phyloP scores from a whole-genome alignment of 108 stramenopile species.

The Stephanodiscus triporus region DNA sequence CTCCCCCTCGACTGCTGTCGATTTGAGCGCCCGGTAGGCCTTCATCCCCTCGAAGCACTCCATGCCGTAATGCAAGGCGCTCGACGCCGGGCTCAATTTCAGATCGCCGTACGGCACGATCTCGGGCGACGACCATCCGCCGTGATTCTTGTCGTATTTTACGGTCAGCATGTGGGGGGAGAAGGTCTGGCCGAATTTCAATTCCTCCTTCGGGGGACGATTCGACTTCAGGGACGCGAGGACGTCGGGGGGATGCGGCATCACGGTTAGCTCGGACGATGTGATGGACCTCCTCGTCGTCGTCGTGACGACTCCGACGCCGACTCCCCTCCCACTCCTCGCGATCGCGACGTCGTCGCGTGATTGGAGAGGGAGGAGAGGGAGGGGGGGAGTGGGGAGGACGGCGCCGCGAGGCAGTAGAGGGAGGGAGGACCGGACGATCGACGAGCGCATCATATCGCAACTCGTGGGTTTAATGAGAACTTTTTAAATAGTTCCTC shows the following conservation, averaged over 20 bases:
- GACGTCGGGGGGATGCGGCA: not conserved
- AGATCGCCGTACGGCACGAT: conserved; percentile 87
- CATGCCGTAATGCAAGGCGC: conserved; percentile 90
- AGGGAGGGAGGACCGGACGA: too few species aligned
- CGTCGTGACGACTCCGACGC: too few species aligned
- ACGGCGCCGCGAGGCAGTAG: too few species aligned
- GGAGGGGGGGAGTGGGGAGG: too few species aligned
- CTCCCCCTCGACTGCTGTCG: conserved; percentile 23
- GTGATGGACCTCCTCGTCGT: too few species aligned
- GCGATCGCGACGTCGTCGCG: too few species aligned
- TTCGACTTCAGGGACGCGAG: not conserved
- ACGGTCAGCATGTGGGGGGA: conserved; percentile 94
- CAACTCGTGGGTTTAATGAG: too few species aligned
- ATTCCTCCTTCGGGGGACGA: conserved; percentile 60
- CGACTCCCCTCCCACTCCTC: too few species aligned
- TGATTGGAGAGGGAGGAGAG: too few species aligned
- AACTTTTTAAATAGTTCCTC: too few species aligned
- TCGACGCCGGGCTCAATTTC: conserved; percentile 82
- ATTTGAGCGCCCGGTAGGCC: conserved; percentile 69
- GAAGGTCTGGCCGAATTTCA: conserved; percentile 81
- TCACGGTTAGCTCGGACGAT: conserved; percentile 39
- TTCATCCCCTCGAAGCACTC: conserved; percentile 75
- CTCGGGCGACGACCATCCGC: conserved; percentile 82
- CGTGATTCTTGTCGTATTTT: conserved; percentile 66
- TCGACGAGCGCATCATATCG: too few species aligned